Base-by-base conservation (phyloP, 169 alveolate genomes). In the Hepatocystis sp. region DNA sequence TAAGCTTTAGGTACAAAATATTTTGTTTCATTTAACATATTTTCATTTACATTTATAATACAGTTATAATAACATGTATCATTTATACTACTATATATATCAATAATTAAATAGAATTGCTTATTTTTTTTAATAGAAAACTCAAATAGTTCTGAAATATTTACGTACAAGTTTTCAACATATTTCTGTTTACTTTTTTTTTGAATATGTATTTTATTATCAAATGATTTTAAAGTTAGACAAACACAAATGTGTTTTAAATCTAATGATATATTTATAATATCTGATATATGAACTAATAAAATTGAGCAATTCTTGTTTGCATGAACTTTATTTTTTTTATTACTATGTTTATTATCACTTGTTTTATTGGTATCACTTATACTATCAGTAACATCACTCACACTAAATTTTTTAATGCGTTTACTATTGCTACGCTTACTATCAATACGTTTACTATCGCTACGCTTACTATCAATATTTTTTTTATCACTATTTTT, bases 251-350 rank as follows among this genome's bases (percentile, higher is more conserved):
- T 51, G 15, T 36, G 55, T 32, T 58, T 71, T 44, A 71, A 13
- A 71, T 71, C 49, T 27, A 28, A 15, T 30, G 76, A 71, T 19
- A 71, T 56, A 36, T 71, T 71, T 42, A 71, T 71, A 34, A 71
- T 71, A 23, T 71, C 86, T 28, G 71, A 71, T 27, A 71, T 71
- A 42, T 71, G 86, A 58, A 46, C 44, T 42, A 58, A 25, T 71
- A 71, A 42, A 63, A 44, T 56, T 34, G 58, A 34, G 11, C 64
- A 30, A 0, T 42, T 11, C 13, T 36, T 55, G 4, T 13, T 56
- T 71, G 76, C 11, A 21, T 36, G 15, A 21, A 19, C 4, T 15
- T 21, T 32, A 28, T 42, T 71, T 2, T 64, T 40, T 2, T 23
- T 5, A 10, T 47, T 56, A 51, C 10, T 56, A 44, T n/a, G n/a